Percentiles rank a stretch among this genome's conserved stretches.
Conservation (phyloP, 2,329 filamentous ascomycete species). For the Fusarium nurragi region DNA sequence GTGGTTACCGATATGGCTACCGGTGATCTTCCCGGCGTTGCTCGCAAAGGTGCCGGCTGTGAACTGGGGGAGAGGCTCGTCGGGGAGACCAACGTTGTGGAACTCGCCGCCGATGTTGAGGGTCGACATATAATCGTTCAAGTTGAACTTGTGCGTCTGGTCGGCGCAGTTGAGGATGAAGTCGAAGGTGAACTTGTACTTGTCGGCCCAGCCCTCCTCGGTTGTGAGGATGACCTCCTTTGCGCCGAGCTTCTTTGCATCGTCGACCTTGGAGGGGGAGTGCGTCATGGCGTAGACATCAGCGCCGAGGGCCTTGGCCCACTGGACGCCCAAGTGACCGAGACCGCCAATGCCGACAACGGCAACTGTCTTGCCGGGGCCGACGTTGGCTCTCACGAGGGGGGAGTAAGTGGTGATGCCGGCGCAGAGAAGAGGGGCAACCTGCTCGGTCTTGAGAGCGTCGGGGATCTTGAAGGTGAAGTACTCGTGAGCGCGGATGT, state of each 20-base stretch:
- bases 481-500: conserved; percentile 61
- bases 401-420: conserved; percentile 80
- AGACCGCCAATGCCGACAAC: conserved; percentile 76
- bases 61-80: conserved; percentile 57
- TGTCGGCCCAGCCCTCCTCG: conserved; percentile 66
- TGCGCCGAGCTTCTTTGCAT: conserved; percentile 70
- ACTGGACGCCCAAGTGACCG: conserved; percentile 78
- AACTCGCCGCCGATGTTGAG: conserved; percentile 64
- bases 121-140: conserved; percentile 60
- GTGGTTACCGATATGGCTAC: conserved; percentile 69
- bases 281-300: conserved; percentile 73
- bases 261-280: conserved; percentile 64
- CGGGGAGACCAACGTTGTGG: conserved; percentile 67
- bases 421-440: conserved; percentile 78
- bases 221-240: conserved; percentile 60
- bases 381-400: conserved; percentile 71
- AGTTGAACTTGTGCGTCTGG: conserved; percentile 63
- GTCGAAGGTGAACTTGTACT: conserved; percentile 61
- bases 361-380: conserved; percentile 75
- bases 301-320: conserved; percentile 74
- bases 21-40: conserved; percentile 62
- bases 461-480: conserved; percentile 70
- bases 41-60: conserved; percentile 55
- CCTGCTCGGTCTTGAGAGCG: conserved; percentile 57
- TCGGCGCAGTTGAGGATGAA: conserved; percentile 62